Base-by-base conservation (phyloP, 1,139 yeast genomes). In the Geotrichum armillariae region DNA sequence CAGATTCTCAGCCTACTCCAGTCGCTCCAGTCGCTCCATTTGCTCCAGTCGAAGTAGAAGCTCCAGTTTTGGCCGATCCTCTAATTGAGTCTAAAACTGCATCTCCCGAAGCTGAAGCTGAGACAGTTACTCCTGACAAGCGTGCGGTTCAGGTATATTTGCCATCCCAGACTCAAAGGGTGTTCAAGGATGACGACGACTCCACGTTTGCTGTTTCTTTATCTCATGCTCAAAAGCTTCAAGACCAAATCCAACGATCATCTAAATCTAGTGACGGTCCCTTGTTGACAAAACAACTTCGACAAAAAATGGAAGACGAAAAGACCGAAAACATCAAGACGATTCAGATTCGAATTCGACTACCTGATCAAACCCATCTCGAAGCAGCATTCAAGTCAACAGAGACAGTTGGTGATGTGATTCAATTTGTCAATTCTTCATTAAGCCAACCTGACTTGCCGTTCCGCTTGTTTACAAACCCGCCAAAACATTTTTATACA, bases 331-430 rank as follows among this genome's bases (percentile, higher is more conserved):
- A 58, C 21, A 47, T 60, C 5, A 52, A 53, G 6, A 27, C 31
- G 3, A 29, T 46, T 8, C 43, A 52, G 20, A 53, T 67, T 8
- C 54, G 71, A 21, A 54, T 67, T n/a, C 54, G 67, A 25, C 53
- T 67, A 7, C 71, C 71, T 0, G 69, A 68, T 45, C 67, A 64
- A 46, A 57, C 67, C 1, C 64, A 62, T 23, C 41, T 67, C 1
- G 64, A 67, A 46, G 61, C 66, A n/a, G 57, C 56, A 6, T 68
- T 68, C 52, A 47, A 51, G 8, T 50, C 64, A 2, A 29, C 51
- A 1, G 70, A 67, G 33, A 60, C 62, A 1, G 56, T 65, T 5
- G 60, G 54, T 11, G 60, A 57, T 18, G 56, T 67, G 9, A 56
- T 58, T 52, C 49, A 53, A 1, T 66, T 66, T 55, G 67, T 67